Evolutionary conservation across 352 stramenopile species (phyloP), one percentile per base, ranked within the genome.

Genomic region (Pseudoperonospora humuli): DNA sequence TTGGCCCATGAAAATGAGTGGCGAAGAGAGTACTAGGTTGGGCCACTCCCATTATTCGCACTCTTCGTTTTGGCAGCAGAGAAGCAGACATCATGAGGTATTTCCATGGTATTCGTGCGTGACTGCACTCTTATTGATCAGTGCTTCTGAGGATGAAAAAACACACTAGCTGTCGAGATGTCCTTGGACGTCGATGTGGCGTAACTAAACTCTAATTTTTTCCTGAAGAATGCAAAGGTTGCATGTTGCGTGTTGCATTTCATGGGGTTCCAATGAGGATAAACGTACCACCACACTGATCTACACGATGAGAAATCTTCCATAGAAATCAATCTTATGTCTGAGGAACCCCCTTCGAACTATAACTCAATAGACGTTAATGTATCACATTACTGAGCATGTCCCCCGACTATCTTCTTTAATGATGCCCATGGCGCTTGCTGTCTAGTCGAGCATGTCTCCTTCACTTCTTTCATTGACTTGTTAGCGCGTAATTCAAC

Each of bases 141-240:
- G 14, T 35, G 62, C 49, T 62, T 83, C 73, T 78, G 49, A 76
- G 66, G 73, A 85, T 78, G 73, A 85, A 64, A 78, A 85, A 80
- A 68, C 66, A 74, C 67, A 74, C 55, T 69, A 75, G 62, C 44
- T 15, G 67, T 63, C 39, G 50, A 76, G 59, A 57, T 18, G 28
- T 52, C 40, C 9, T 61, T 37, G 39, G 55, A 51, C 39, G 44
- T 67, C 43, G 43, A 51, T 74, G 70, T 69, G 56, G 54, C 64
- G 61, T 61, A 68, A 77, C 50, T 64, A 54, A 67, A 84, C 74
- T 86, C 74, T 86, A 86, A 86, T 86, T 86, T 86, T 86, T 86
- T 86, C 70, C 74, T 83, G 74, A 86, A 73, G 73, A 83, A 70
- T 43, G 24, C 51, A 0, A 52, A 39, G 27, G 36, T 18, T 9